Base-by-base conservation (phyloP, 1,284 basidiomycete genomes). In the Heterobasidion irregulare region DNA sequence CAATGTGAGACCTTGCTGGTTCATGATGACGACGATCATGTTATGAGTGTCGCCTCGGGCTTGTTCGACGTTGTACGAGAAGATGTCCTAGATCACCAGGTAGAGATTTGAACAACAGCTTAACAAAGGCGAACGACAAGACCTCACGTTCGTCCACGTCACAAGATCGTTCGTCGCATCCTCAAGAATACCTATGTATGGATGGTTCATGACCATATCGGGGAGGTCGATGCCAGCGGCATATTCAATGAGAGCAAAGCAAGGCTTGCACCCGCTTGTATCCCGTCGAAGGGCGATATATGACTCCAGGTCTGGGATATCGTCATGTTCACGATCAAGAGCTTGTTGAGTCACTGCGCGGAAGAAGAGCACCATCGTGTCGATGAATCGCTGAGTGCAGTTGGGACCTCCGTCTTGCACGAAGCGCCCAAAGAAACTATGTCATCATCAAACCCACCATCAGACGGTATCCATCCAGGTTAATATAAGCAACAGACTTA, bases 51-150 rank as follows among this genome's bases (percentile, higher is more conserved):
- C 73, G 44, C 72, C 72, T 63, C 63, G 66, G 2, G 72, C 65
- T 59, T 75, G 73, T 57, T 75, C 73, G 51, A 72, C 70, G 55
- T 75, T 75, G 65, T 67, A 75, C 0, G 74, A 75, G 62, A 72
- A 75, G 46, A 75, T 69, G 60, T 75, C 72, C 72, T 75, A 59
- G 33, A n/a, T n/a, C n/a, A n/a, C n/a, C n/a, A 10, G 10, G 46
- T 3, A 16, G 10, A 18, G 46, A 47, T 16, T 6, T 26, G 33
- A 41, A 52, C 16, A 32, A 12, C 10, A 15, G 46, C 46, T 0
- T 3, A 16, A 6, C 18, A 9, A 6, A 4, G 16, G 15, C 26
- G 46, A 6, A 13, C 6, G 4, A 62, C 26, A 26, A 26, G 4
- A 26, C 26, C 70, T 62, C 59, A 73, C 73, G 56, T 74, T 75